phyloP scores from a whole-genome alignment of 805 yeast genomes.

The Torulaspora maleeae region DNA sequence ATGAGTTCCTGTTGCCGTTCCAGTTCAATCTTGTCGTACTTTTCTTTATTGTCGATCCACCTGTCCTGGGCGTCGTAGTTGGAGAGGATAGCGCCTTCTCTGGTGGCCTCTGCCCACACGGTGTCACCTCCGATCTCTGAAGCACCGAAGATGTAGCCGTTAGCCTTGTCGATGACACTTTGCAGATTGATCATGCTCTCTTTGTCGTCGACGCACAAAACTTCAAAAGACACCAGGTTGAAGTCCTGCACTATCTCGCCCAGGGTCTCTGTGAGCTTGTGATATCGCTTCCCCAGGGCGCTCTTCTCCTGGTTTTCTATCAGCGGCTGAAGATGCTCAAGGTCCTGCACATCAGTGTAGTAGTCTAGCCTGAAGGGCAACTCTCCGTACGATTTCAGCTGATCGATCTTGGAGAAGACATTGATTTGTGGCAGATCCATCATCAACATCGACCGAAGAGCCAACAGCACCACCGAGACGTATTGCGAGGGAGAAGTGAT shows the following conservation, averaged over 20 bases:
- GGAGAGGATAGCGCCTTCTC: constrained; percentile 62
- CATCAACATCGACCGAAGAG: constrained; percentile 88
- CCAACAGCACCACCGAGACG: constrained; percentile 70
- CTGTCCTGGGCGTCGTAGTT: constrained; percentile 81
- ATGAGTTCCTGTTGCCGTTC: constrained; percentile 42
- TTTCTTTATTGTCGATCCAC: constrained; percentile 83
- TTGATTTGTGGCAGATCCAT: constrained; percentile 89
- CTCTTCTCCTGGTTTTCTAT: constrained; percentile 70
- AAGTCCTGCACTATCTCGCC: constrained; percentile 84
- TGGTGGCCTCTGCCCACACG: constrained; percentile 92
- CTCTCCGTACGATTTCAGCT: constrained; percentile 69
- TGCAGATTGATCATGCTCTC: constrained; percentile 82
- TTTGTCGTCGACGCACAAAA: constrained; percentile 85
- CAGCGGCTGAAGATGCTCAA: constrained; percentile 60
- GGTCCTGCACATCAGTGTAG: constrained; percentile 89
- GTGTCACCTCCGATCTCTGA: constrained; percentile 96
- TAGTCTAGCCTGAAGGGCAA: constrained; percentile 78
- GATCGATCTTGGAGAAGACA: constrained; percentile 87
- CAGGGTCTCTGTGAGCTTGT: constrained; percentile 66
- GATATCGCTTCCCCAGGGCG: constrained; percentile 54
- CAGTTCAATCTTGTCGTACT: constrained; percentile 62
- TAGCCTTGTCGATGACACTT: constrained; percentile 78
- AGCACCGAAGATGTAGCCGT: constrained; percentile 88
- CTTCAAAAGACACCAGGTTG: constrained; percentile 83
- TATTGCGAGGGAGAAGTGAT: constrained; percentile 86